Evolutionary conservation across 2,329 filamentous ascomycete genomes (phyloP).

Genomic region (Diaporthe sp.): DNA sequence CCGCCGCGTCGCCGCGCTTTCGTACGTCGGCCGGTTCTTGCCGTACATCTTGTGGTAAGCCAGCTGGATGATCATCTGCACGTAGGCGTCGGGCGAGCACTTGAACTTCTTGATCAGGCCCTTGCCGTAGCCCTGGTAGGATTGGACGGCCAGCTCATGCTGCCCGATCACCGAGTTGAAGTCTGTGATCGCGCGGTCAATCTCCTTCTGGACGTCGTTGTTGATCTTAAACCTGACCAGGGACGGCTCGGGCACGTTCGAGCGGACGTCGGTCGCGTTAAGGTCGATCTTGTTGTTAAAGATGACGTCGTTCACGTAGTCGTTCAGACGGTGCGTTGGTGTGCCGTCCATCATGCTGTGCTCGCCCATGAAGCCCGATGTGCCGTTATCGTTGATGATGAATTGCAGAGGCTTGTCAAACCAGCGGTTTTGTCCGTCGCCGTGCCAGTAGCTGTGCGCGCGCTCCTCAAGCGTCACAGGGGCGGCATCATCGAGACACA

Average conservation of each 20-base stretch:
- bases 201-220: constrained; percentile 78
- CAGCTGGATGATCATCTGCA: constrained; percentile 98
- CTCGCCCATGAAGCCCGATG: constrained; percentile 96
- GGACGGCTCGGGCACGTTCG: constrained; percentile 83
- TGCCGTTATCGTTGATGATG: constrained; percentile 98
- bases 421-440: constrained; percentile 95
- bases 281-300: constrained; percentile 96
- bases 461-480: constrained; percentile 96
- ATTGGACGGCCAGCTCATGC: constrained; percentile 93
- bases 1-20: constrained; percentile 92
- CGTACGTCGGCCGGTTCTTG: constrained; percentile 96
- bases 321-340: constrained; percentile 95
- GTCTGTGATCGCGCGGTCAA: constrained; percentile 81
- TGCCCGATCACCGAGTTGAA: constrained; percentile 84
- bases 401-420: constrained; percentile 99
- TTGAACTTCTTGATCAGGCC: constrained; percentile 99
- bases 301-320: constrained; percentile 91
- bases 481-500: constrained; percentile 91
- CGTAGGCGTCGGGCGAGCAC: constrained; percentile 96
- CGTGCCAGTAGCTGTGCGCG: constrained; percentile 97
- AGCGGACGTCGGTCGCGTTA: constrained; percentile 80
- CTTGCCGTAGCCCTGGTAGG: constrained; percentile 98
- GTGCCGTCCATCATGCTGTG: constrained; percentile 99
- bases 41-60: constrained; percentile 99
- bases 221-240: constrained; percentile 83